Conservation (phyloP, 2,329 filamentous ascomycete genomes). For the Penicillium digitatum region DNA sequence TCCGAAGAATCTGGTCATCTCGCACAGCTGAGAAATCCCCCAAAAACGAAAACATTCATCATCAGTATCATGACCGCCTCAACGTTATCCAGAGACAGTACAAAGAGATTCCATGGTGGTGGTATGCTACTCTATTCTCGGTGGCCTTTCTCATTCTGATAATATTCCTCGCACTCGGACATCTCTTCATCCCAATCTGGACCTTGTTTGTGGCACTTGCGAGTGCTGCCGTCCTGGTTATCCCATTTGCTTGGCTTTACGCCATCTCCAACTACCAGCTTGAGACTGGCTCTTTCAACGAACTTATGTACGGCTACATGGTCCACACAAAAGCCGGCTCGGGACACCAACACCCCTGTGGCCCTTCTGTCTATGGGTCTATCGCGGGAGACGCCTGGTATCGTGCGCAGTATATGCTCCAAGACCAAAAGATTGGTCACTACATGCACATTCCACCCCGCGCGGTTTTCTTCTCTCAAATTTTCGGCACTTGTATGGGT, state of each 20-base stretch:
- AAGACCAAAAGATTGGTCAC: slow-evolving; percentile 62
- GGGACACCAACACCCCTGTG: slow-evolving; percentile 54
- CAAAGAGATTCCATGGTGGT: slow-evolving; percentile 57
- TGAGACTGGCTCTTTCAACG: slow-evolving; percentile 57
- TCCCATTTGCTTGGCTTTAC: slow-evolving; percentile 58
- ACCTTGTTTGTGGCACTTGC: slow-evolving; percentile 56
- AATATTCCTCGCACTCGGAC: slow-evolving; percentile 49
- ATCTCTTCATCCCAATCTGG: slow-evolving; percentile 58
- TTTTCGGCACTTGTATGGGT: slow-evolving; percentile 57
- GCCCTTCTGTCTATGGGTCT: slow-evolving; percentile 55
- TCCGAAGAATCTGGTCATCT: slow-evolving; percentile 44
- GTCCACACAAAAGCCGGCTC: slow-evolving; percentile 47
- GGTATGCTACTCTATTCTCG: slow-evolving; percentile 53
- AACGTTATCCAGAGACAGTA: slow-evolving; percentile 57
- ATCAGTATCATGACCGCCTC: slow-evolving; percentile 57
- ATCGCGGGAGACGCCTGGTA: slow-evolving; percentile 63
- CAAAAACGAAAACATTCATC: slow-evolving; percentile 43
- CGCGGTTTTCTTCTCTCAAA: slow-evolving; percentile 58
- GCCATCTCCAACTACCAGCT: slow-evolving; percentile 55
- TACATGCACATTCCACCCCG: slow-evolving; percentile 61
- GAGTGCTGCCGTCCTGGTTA: slow-evolving; percentile 53
- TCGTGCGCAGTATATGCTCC: slow-evolving; percentile 54
- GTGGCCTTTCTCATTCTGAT: slow-evolving; percentile 51
- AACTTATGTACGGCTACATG: slow-evolving; percentile 59
- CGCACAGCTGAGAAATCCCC: slow-evolving; percentile 29